These are phyloP conservation scores for Alternaria panax DNA, from an alignment of 2,329 filamentous ascomycete species.

Conservation along the genomic window DNA sequence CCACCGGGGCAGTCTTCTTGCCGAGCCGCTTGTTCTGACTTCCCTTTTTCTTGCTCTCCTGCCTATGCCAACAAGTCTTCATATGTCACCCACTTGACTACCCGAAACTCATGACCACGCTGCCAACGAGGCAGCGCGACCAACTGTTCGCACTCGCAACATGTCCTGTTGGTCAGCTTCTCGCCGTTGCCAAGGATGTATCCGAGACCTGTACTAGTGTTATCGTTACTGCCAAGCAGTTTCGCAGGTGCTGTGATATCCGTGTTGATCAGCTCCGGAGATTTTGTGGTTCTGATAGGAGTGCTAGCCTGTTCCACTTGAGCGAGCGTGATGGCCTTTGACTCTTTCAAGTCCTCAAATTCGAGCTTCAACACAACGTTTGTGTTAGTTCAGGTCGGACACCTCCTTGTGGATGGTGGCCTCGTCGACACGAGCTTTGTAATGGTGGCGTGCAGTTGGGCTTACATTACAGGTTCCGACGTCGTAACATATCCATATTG, in stretches of 20 bases:
- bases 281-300: not conserved
- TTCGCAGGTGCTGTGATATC: not conserved
- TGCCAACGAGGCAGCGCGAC: not conserved
- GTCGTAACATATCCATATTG: too few relatives aligned
- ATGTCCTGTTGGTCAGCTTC: not conserved
- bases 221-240: not conserved
- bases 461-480: too few relatives aligned
- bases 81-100: not conserved
- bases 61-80: not conserved
- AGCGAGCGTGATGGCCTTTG: not conserved
- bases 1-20: too few relatives aligned
- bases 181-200: not conserved
- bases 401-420: too few relatives aligned
- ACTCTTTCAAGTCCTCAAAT: too few relatives aligned
- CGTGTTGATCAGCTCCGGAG: not conserved
- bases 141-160: not conserved
- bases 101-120: not conserved
- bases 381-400: too few relatives aligned
- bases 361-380: too few relatives aligned
- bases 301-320: not conserved
- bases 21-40: not conserved
- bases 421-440: too few relatives aligned
- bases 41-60: not conserved
- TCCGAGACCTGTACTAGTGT: not conserved
- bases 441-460: too few relatives aligned